phyloP scores from a whole-genome alignment of 352 stramenopile species.

The Pythium dissimile region DNA sequence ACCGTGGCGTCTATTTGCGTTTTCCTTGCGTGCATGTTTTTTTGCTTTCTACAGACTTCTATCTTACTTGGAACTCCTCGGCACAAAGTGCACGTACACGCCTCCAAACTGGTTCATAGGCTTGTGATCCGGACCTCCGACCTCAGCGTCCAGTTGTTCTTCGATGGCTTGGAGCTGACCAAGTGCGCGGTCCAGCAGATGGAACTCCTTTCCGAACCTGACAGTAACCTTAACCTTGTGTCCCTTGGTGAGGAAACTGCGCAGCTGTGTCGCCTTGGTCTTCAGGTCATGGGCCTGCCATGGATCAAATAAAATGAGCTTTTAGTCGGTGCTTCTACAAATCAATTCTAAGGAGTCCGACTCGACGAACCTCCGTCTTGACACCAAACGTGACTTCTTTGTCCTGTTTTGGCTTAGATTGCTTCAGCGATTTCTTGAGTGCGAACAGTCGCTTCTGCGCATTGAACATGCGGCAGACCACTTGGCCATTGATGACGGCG shows the following conservation, averaged over 20 bases:
- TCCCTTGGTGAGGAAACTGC: constrained; percentile 64
- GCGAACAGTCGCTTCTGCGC: constrained; percentile 70
- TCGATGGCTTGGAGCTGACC: constrained; percentile 46
- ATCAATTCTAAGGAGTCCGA: no score
- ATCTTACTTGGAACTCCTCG: constrained; percentile 15
- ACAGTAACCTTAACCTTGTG: constrained; percentile 79
- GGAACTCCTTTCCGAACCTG: constrained; percentile 59
- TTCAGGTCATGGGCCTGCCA: constrained; percentile 59
- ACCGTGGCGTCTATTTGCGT: background rate
- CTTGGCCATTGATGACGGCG: constrained; percentile 31
- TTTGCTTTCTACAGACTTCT: background rate
- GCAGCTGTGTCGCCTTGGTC: constrained; percentile 66
- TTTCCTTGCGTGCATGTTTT: background rate
- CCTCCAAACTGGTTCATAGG: constrained; percentile 48
- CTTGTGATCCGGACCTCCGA: constrained; percentile 29
- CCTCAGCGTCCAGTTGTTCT: constrained; percentile 35
- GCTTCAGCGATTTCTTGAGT: constrained; percentile 64
- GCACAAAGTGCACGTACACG: constrained; percentile 50
- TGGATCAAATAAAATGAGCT: background rate
- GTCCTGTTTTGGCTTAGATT: constrained; percentile 60
- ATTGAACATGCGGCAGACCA: constrained; percentile 69
- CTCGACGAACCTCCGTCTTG: constrained; percentile 65
- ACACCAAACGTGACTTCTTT: constrained; percentile 69
- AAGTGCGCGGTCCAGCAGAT: constrained; percentile 47
- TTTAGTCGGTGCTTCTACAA: no score